phyloP scores from a whole-genome alignment of 192 early-diverging fungal genomes.

The Geranomyces michiganensis region DNA sequence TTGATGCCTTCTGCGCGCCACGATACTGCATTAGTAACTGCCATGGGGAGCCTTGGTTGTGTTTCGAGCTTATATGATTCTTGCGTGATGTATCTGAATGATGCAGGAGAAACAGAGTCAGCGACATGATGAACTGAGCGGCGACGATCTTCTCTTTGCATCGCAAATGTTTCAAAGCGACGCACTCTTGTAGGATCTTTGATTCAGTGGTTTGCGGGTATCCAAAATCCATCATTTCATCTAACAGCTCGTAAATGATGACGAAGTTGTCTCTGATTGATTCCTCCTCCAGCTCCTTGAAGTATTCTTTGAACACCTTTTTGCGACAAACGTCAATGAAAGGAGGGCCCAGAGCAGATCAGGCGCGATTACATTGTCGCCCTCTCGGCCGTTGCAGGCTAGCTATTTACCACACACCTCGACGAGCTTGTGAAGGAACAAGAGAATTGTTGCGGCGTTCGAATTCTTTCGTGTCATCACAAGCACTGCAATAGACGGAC shows the following conservation, averaged over 20 bases:
- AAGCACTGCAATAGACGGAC: conserved; percentile 62
- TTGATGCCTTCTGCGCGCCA: conserved; percentile 94
- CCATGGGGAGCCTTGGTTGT: conserved; percentile 84
- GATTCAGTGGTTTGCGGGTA: conserved; percentile 87
- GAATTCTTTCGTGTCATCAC: conserved; percentile 97
- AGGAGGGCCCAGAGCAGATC: neutral
- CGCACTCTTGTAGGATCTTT: conserved; percentile 69
- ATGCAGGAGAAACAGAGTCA: too few species aligned
- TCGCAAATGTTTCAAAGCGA: neutral
- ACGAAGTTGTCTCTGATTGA: conserved; percentile 60
- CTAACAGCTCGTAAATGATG: conserved; percentile 61
- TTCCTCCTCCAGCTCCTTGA: conserved; percentile 84
- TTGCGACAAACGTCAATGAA: too few species aligned
- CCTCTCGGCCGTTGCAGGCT: neutral
- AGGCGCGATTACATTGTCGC: neutral
- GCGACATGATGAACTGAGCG: neutral
- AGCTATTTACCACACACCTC: conserved; percentile 47
- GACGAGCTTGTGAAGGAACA: conserved; percentile 93
- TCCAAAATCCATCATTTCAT: conserved; percentile 71
- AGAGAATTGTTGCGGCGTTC: conserved; percentile 91
- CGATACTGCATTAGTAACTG: conserved; percentile 84
- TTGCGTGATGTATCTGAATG: conserved; percentile 87
- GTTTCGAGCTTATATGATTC: conserved; percentile 94
- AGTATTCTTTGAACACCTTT: conserved; percentile 91
- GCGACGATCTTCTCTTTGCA: neutral